Percentiles rank a stretch among this genome's conserved stretches.
Conservation (phyloP, 768 basidiomycete species). For the Boletus rubroflammeus region DNA sequence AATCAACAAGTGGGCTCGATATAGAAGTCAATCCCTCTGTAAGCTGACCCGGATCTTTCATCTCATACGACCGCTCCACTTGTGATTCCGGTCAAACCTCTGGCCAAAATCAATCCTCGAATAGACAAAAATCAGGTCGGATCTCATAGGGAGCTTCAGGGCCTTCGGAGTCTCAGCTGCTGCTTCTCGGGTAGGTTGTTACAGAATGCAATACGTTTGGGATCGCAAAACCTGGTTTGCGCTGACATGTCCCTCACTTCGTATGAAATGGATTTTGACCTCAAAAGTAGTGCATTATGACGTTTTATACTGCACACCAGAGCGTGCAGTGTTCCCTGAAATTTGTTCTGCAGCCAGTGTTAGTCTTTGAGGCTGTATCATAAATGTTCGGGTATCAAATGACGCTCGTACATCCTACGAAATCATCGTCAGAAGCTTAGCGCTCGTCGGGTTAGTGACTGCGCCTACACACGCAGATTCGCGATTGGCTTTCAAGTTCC, state of each 20-base stretch:
- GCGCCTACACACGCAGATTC: background rate
- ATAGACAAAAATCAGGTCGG: background rate
- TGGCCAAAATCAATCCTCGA: background rate
- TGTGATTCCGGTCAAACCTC: background rate
- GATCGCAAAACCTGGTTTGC: conserved; percentile 17
- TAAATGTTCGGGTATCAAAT: background rate
- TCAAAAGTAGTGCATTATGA: conserved; percentile 27
- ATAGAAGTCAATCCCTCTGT: too few relatives aligned
- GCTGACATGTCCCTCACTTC: conserved; percentile 1
- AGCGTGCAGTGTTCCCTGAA: background rate
- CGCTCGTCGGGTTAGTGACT: background rate
- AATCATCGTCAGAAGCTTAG: background rate
- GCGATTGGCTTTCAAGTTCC: background rate
- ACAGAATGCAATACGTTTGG: conserved; percentile 25
- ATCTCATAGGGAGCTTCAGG: background rate
- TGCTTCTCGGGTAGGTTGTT: background rate
- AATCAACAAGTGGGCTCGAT: too few relatives aligned
- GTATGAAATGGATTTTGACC: conserved; percentile 14
- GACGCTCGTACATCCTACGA: background rate
- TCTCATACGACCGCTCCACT: background rate
- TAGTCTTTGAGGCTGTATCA: background rate
- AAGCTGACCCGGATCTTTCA: too few relatives aligned
- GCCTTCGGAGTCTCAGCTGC: too few relatives aligned
- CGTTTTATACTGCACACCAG: conserved; percentile 21
- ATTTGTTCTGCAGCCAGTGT: conserved; percentile 6